Conservation (phyloP, 257 asterid species). For the Misopates orontium region DNA sequence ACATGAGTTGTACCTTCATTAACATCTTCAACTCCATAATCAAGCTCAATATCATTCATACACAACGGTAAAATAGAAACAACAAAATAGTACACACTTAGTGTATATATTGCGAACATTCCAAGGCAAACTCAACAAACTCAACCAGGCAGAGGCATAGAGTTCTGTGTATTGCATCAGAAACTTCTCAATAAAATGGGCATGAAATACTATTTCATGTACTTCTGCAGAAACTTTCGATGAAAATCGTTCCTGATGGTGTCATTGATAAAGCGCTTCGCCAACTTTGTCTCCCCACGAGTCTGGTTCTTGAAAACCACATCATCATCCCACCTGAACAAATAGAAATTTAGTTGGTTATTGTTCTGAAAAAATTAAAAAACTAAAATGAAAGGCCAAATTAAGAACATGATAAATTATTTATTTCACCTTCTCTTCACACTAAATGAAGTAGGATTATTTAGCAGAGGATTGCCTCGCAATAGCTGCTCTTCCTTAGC, state of each 20-base stretch:
- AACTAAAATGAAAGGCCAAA: neutral
- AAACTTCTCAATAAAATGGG: neutral
- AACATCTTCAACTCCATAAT: no score
- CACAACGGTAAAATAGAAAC: neutral
- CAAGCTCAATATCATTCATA: no score
- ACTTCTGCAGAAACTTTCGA: slow-evolving; percentile 66
- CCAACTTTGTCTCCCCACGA: slow-evolving; percentile 67
- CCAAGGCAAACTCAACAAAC: slow-evolving; percentile 9
- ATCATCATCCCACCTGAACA: slow-evolving; percentile 89
- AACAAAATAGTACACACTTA: slow-evolving; percentile 10
- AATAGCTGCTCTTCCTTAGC: slow-evolving; percentile 78
- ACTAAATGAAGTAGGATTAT: slow-evolving; percentile 62
- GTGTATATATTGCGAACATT: slow-evolving; percentile 14
- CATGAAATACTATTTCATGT: slow-evolving; percentile 45
- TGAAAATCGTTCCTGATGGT: slow-evolving; percentile 88
- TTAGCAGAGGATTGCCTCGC: slow-evolving; percentile 79
- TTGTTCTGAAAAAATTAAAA: neutral
- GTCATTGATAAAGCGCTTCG: slow-evolving; percentile 86
- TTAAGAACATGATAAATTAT: neutral
- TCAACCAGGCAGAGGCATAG: neutral
- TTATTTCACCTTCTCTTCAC: slow-evolving; percentile 71
- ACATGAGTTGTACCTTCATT: no score
- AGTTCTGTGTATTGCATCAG: neutral
- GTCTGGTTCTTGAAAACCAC: slow-evolving; percentile 96
- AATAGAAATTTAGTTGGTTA: neutral